phyloP scores from a whole-genome alignment of 1,284 basidiomycete species.

The Rhizoctonia solani region DNA sequence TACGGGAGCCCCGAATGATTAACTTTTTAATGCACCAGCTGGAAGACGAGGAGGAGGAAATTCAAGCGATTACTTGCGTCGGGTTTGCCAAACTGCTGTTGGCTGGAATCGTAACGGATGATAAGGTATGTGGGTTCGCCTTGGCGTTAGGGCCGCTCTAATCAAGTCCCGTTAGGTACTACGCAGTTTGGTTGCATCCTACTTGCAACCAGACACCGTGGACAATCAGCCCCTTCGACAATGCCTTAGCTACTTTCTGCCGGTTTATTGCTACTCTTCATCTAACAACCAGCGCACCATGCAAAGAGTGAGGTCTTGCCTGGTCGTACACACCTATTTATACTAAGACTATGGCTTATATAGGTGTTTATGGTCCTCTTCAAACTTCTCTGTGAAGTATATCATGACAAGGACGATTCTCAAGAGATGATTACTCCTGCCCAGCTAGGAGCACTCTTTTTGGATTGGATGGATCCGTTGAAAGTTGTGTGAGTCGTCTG shows the following conservation, averaged over 20 bases:
- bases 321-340: background rate
- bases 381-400: slow-evolving; percentile 66
- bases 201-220: slow-evolving; percentile 84
- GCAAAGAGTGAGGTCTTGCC: slow-evolving; percentile 61
- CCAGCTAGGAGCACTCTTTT: slow-evolving; percentile 82
- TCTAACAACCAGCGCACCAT: slow-evolving; percentile 77
- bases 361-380: slow-evolving; percentile 82
- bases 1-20: slow-evolving; percentile 68
- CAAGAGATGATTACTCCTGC: slow-evolving; percentile 79
- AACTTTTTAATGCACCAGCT: slow-evolving; percentile 78
- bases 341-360: too few relatives aligned
- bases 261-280: slow-evolving; percentile 89
- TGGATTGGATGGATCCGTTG: slow-evolving; percentile 92
- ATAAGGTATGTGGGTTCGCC: slow-evolving; percentile 55
- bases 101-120: slow-evolving; percentile 78
- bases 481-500: slow-evolving; percentile 67
- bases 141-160: background rate
- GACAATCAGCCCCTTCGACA: slow-evolving; percentile 88
- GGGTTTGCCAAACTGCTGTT: slow-evolving; percentile 92
- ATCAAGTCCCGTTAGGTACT: slow-evolving; percentile 61
- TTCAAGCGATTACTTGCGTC: slow-evolving; percentile 79
- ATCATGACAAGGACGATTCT: slow-evolving; percentile 74
- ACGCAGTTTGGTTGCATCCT: slow-evolving; percentile 76
- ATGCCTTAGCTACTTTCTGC: slow-evolving; percentile 95
- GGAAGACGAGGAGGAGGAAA: slow-evolving; percentile 69